phyloP scores from a whole-genome alignment of 1,139 yeast species.

The Sugiyamaella pinicola region DNA sequence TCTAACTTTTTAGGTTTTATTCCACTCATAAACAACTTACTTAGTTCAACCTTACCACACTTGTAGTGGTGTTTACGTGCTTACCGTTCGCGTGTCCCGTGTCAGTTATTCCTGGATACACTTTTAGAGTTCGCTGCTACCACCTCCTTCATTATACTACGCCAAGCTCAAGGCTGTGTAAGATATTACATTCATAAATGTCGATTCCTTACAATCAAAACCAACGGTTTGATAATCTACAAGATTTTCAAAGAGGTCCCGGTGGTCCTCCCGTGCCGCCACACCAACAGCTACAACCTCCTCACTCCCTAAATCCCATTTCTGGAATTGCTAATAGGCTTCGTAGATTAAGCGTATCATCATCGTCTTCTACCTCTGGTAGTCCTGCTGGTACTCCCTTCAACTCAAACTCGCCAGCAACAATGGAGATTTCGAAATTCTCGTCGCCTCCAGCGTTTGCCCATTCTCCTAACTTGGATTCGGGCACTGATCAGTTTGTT shows the following conservation, averaged over 20 bases:
- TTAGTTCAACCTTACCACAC: not conserved
- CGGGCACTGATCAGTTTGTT: not conserved
- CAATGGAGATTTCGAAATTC: slow-evolving; percentile 27
- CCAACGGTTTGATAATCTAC: slow-evolving; percentile 1
- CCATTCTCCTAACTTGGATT: slow-evolving; percentile 1
- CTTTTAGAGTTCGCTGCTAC: not conserved
- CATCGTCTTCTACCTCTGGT: slow-evolving; percentile 19
- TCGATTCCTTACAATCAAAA: not conserved
- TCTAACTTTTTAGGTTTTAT: not conserved
- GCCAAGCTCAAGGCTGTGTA: not conserved
- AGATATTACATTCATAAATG: not conserved
- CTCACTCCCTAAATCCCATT: slow-evolving; percentile 1
- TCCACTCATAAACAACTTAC: not conserved
- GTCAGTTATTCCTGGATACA: too few species aligned
- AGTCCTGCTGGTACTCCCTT: slow-evolving; percentile 19
- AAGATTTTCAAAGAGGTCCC: slow-evolving; percentile 3
- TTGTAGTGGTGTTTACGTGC: too few species aligned
- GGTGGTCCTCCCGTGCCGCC: not conserved
- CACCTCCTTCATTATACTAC: not conserved
- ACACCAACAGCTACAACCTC: slow-evolving; percentile 10
- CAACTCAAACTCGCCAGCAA: slow-evolving; percentile 24
- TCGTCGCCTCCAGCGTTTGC: slow-evolving; percentile 18
- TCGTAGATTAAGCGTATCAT: slow-evolving; percentile 20
- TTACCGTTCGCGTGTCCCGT: too few species aligned
- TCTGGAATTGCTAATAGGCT: slow-evolving; percentile 18